Percentiles rank a stretch among this genome's conserved stretches.
These are phyloP conservation scores for Emiliania huxleyi DNA, from an alignment of 78 protist species.

Conservation along the genomic window DNA sequence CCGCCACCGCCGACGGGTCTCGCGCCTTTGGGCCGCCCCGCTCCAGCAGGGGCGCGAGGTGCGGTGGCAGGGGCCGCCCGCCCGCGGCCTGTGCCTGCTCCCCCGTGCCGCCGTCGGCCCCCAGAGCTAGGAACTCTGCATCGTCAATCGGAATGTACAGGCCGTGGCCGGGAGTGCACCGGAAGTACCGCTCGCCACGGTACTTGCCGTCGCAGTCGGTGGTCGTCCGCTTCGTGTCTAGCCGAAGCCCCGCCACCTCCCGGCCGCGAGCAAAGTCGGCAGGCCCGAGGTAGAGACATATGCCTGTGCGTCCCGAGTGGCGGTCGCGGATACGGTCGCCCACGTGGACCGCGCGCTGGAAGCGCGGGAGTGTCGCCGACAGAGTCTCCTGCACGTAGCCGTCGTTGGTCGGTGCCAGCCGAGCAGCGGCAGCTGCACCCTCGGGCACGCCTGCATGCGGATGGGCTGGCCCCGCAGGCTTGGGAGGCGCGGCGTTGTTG, in stretches of 20 bases:
- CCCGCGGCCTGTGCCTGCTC: not conserved
- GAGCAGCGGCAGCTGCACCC: too few species aligned
- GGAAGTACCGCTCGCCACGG: conserved; percentile 12
- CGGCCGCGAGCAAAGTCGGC: conserved; percentile 27
- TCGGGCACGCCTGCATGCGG: too few species aligned
- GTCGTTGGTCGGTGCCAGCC: too few species aligned
- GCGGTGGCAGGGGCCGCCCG: not conserved
- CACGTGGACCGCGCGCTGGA: not conserved
- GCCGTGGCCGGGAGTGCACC: conserved; percentile 22
- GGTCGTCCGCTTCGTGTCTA: not conserved
- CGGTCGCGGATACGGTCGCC: conserved; percentile 19
- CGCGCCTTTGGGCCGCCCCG: not conserved
- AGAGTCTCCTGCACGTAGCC: conserved; percentile 7
- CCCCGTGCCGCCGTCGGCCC: too few species aligned
- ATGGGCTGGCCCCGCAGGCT: too few species aligned
- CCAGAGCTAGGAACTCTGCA: not conserved
- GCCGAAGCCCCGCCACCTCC: not conserved
- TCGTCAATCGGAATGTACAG: conserved; percentile 8
- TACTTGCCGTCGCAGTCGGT: conserved; percentile 35
- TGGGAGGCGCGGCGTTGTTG: too few species aligned
- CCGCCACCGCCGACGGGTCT: too few species aligned
- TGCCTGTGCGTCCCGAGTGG: conserved; percentile 11
- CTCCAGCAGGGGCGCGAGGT: not conserved
- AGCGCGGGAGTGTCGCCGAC: not conserved
- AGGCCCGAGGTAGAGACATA: not conserved